These are phyloP conservation scores for Arabidopsis arenosa DNA, from an alignment of 345 rosid species.

Conservation along the genomic window DNA sequence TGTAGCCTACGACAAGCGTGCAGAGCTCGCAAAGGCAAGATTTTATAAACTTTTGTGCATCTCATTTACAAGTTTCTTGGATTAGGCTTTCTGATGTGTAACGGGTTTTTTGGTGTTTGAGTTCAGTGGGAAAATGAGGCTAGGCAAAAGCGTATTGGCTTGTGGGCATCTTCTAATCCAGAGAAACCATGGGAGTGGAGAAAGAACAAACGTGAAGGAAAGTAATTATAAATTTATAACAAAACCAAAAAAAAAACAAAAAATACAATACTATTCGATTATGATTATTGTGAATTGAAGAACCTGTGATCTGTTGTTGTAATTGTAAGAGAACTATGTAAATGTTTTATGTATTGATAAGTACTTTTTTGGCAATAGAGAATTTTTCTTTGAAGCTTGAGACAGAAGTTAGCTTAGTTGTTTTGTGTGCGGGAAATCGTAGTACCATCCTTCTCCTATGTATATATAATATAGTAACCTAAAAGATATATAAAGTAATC, in stretches of 20 bases:
- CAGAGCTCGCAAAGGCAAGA: conserved; percentile 62
- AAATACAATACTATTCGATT: conserved; percentile 3
- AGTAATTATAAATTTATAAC: conserved; percentile 25
- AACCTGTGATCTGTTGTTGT: conserved; percentile 22
- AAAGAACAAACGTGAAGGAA: conserved; percentile 59
- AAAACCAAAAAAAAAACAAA: neutral
- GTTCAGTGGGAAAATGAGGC: conserved; percentile 87
- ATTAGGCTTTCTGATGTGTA: neutral
- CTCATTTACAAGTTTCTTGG: neutral
- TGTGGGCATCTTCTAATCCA: conserved; percentile 80
- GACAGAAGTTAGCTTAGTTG: conserved; percentile 1
- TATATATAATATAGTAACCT: no score
- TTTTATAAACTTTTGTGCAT: neutral
- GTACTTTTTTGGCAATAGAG: neutral
- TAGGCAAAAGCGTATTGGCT: conserved; percentile 61
- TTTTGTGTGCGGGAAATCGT: conserved; percentile 61
- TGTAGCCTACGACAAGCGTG: conserved; percentile 63
- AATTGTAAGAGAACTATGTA: conserved; percentile 37
- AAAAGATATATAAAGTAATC: neutral
- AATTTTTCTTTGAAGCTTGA: conserved; percentile 14
- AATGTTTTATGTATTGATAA: conserved; percentile 11
- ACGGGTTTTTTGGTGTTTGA: neutral
- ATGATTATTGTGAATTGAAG: conserved; percentile 5
- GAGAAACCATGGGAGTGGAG: conserved; percentile 94
- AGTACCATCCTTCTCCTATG: conserved; percentile 93